Conservation (phyloP, 2,329 filamentous ascomycete species). For the Trichoderma atrobrunneum region DNA sequence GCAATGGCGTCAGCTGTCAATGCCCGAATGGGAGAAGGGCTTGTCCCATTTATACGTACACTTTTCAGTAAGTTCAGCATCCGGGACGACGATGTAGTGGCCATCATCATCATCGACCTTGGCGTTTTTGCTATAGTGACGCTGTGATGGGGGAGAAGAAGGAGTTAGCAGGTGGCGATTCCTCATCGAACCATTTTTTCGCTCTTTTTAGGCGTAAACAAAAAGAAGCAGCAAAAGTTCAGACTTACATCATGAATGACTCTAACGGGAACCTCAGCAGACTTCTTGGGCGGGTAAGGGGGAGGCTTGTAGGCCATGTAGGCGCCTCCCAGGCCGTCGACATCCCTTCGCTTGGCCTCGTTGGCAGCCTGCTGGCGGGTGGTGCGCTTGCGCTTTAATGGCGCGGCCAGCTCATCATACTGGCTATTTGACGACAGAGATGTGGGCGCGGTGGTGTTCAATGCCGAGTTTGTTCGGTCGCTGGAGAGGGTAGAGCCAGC, state of each 20-base stretch:
- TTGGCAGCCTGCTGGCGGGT: constrained; percentile 75
- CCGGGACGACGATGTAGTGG: constrained; percentile 90
- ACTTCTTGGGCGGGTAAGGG: constrained; percentile 85
- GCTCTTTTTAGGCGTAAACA: not conserved
- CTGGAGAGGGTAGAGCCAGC: constrained; percentile 74
- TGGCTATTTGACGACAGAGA: constrained; percentile 64
- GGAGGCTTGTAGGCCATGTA: constrained; percentile 82
- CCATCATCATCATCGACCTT: constrained; percentile 96
- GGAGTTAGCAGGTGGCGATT: not conserved
- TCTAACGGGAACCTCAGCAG: constrained; percentile 68
- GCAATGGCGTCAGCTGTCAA: not conserved
- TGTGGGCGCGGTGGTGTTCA: constrained; percentile 85
- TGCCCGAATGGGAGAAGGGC: not conserved
- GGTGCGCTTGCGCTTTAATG: constrained; percentile 84
- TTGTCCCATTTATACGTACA: constrained; percentile 58
- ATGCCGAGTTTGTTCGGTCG: constrained; percentile 74
- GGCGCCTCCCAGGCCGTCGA: constrained; percentile 67
- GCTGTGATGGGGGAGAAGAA: constrained; percentile 21
- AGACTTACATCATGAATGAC: constrained; percentile 61
- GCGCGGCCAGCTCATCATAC: constrained; percentile 65
- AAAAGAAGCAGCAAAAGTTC: not conserved
- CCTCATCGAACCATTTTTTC: not conserved
- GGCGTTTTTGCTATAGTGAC: constrained; percentile 51
- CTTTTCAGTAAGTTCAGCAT: constrained; percentile 80
- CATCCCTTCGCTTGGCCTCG: constrained; percentile 74